Base-by-base conservation (phyloP, 345 rosid genomes). In the Camelina laxa region DNA sequence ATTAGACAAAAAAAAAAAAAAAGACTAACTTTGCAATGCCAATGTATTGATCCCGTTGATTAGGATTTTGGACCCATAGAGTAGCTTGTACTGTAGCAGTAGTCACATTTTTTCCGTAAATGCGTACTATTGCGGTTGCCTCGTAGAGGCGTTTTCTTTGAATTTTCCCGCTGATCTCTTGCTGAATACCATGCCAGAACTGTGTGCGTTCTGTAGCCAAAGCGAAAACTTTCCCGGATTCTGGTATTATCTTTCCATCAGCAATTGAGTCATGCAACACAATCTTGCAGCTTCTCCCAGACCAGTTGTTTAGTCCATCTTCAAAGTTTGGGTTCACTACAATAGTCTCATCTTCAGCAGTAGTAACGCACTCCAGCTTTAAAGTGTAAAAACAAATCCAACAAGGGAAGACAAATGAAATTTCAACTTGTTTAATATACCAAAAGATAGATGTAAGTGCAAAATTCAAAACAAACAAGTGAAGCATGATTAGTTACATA, bases 131-230 rank as follows among this genome's bases (percentile, higher is more conserved):
- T 9, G 97, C 89, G 30, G 84, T 76, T 15, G 84, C 88, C 14
- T 84, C 89, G 58, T 91, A 93, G 9, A 87, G 86, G 10, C 84
- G 85, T 80, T 94, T 91, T 66, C 91, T 81, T 65, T 85, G 84
- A 45, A 84, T 85, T 78, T 80, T 91, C 19, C 84, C 90, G 0
- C 89, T 89, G 62, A 94, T 88, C 49, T 91, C 98, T 82, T 94
- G 93, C 74, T 91, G 91, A 70, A 94, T 88, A 30, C 96, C 97
- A 9, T 91, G 86, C 97, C 97, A 94, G 76, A 30, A 82, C 74
- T 86, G 95, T 0, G 89, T 87, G 41, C 97, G 92, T 19, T 72
- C 96, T 15, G 95, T 88, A 10, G 98, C 87, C 12, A 87, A 17
- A 36, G 90, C 98, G 45, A 90, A 91, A 68, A 60, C 80, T 74